Evolutionary conservation across 257 asterid species (phyloP).

Genomic region (Nicotiana paniculata): DNA sequence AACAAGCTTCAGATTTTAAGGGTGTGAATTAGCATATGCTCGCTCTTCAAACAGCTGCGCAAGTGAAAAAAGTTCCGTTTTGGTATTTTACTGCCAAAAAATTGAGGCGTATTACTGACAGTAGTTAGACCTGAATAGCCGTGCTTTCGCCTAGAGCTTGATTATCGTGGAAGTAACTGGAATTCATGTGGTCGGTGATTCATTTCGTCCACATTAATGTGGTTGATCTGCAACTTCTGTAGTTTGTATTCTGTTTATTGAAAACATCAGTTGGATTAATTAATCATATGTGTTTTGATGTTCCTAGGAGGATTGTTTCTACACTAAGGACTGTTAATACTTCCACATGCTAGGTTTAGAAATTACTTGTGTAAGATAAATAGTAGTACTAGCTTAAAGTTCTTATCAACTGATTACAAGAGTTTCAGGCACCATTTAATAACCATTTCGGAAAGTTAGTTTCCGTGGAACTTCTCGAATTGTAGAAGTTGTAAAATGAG

Average conservation of each 20-base stretch:
- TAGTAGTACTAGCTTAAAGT: not conserved
- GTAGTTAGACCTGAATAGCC: conserved; percentile 2
- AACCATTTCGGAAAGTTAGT: not conserved
- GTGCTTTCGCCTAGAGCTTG: not conserved
- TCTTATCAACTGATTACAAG: not conserved
- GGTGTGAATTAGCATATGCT: conserved; percentile 40
- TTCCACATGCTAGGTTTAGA: not conserved
- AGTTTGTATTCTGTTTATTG: not conserved
- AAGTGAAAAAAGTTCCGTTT: not conserved
- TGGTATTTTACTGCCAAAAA: not conserved
- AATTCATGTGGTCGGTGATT: not conserved
- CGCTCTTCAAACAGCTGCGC: not conserved
- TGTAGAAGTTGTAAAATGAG: not conserved
- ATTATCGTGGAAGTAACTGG: not conserved
- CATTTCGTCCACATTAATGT: not conserved
- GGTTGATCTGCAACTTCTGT: not conserved
- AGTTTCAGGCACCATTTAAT: not conserved
- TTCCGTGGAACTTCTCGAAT: not conserved
- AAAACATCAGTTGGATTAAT: not conserved
- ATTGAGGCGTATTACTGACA: not conserved
- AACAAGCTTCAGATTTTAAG: conserved; percentile 97
- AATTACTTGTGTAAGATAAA: not conserved
- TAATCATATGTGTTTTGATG: not conserved
- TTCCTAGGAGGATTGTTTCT: not conserved
- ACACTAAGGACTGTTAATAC: not conserved